These are phyloP conservation scores for Spathaspora passalidarum DNA, from an alignment of 805 yeast genomes.

Conservation along the genomic window DNA sequence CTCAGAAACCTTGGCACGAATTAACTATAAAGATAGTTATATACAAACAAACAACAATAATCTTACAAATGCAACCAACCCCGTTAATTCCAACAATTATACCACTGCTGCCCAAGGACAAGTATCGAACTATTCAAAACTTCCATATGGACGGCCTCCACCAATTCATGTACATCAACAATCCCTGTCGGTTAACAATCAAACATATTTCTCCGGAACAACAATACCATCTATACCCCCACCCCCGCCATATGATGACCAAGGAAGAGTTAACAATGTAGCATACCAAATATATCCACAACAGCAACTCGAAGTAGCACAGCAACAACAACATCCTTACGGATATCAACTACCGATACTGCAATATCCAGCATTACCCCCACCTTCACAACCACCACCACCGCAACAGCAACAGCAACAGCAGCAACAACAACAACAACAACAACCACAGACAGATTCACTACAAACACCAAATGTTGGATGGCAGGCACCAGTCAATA, in stretches of 20 bases:
- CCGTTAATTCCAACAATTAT: neutral
- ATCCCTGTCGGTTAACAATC: neutral
- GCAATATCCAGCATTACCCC: neutral
- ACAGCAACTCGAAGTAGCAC: neutral
- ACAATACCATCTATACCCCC: neutral
- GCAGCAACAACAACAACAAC: conserved; percentile 4
- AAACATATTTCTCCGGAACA: neutral
- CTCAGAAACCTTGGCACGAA: neutral
- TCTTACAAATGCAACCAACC: neutral
- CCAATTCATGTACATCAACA: neutral
- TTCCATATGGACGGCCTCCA: neutral
- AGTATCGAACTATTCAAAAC: neutral
- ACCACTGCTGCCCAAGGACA: neutral
- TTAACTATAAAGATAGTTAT: neutral
- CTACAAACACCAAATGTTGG: neutral
- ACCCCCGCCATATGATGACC: conserved; percentile 1
- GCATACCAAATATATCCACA: neutral
- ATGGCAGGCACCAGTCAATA: neutral
- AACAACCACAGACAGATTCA: neutral
- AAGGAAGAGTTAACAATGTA: neutral
- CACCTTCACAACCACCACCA: conserved; percentile 1
- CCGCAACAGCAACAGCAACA: no score
- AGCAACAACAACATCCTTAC: neutral
- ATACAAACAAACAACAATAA: neutral
- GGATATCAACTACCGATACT: conserved; percentile 1